Evolutionary conservation across 441 rosid species (phyloP).

Genomic region (Dalechampia spathulata): DNA sequence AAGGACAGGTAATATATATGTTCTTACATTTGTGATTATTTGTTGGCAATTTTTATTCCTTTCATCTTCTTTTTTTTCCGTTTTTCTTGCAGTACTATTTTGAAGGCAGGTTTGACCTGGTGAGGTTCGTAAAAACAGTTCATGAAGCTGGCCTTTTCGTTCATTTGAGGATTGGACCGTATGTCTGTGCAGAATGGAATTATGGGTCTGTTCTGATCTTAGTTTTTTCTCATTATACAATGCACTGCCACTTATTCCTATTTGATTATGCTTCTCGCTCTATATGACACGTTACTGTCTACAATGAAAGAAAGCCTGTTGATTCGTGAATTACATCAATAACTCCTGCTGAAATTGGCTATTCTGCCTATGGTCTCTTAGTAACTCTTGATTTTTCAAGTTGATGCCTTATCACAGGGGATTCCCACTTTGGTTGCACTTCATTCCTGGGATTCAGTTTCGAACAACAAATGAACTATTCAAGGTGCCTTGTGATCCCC

Average conservation of each 20-base stretch:
- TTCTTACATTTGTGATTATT: neutral
- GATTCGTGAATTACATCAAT: no score
- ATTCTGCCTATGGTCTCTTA: no score
- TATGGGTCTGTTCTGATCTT: slow-evolving; percentile 37
- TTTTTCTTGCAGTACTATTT: slow-evolving; percentile 40
- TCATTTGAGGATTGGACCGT: slow-evolving; percentile 67
- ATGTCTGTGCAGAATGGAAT: slow-evolving; percentile 77
- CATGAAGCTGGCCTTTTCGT: slow-evolving; percentile 61
- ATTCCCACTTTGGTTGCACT: slow-evolving; percentile 72
- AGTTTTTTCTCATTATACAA: neutral
- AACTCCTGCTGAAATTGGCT: neutral
- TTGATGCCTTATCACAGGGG: slow-evolving; percentile 31
- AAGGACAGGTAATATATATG: slow-evolving; percentile 44
- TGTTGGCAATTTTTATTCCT: neutral
- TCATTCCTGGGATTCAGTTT: slow-evolving; percentile 65
- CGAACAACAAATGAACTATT: slow-evolving; percentile 44
- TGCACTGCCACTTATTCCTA: neutral
- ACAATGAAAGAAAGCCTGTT: no score
- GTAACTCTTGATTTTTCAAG: slow-evolving; percentile 1
- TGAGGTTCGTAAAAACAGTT: slow-evolving; percentile 46
- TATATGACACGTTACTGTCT: neutral
- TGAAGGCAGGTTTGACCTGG: slow-evolving; percentile 65
- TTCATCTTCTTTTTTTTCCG: neutral
- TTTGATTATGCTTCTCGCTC: neutral
- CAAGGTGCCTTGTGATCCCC: slow-evolving; percentile 29